Evolutionary conservation across 176 grass and related monocot genomes (phyloP).

Genomic region (Poa pratensis): DNA sequence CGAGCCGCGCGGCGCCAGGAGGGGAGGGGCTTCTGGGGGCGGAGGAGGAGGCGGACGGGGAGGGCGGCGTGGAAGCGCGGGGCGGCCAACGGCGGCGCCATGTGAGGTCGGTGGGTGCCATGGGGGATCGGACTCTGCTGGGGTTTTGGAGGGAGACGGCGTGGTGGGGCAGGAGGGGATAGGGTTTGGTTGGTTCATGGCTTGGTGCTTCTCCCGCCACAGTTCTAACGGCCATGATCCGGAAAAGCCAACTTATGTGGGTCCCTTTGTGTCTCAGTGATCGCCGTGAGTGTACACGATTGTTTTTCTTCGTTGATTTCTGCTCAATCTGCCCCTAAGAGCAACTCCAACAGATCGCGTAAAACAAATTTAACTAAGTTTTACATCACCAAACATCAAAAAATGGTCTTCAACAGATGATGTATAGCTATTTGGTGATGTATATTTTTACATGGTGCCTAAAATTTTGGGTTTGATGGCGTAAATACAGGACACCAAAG

Average conservation of each 20-base stretch:
- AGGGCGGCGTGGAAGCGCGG: conserved; percentile 41
- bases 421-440: no score
- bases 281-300: no score
- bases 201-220: conserved; percentile 55
- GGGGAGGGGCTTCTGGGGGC: conserved; percentile 36
- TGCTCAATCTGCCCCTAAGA: no score
- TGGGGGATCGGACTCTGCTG: conserved; percentile 38
- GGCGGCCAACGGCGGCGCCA: conserved; percentile 60
- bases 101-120: conserved; percentile 47
- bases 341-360: no score
- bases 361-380: no score
- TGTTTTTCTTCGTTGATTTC: no score
- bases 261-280: no score
- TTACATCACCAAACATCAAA: no score
- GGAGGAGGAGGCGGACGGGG: conserved; percentile 11
- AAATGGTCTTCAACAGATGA: no score
- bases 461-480: no score
- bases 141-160: conserved; percentile 48
- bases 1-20: conserved; percentile 48
- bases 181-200: conserved; percentile 74
- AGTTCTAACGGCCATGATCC: conserved; percentile 39
- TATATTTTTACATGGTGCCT: no score
- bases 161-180: conserved; percentile 42
- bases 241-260: background rate
- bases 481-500: no score